Base-by-base conservation (phyloP, 306 rosid species). In the Astragalus membranaceus region DNA sequence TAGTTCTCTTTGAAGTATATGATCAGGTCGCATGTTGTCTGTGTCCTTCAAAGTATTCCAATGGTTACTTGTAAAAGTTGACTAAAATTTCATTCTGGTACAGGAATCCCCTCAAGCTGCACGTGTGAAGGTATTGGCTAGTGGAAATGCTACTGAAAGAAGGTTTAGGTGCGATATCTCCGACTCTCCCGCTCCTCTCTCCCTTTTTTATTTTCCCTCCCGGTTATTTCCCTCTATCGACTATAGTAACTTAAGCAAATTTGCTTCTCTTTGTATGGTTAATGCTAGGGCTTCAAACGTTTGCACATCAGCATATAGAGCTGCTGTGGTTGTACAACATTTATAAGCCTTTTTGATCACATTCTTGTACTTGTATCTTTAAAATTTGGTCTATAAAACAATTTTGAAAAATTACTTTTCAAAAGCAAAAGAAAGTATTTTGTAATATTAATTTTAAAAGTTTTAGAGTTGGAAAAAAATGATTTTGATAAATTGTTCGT, bases 91-190 rank as follows among this genome's bases (percentile, higher is more conserved):
- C 75, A 64, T 75, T 78, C 63, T 78, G 49, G 15, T 74, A 69
- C 76, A 94, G 99, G 99, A 91, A 67, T 94, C 99, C 75, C 99
- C 99, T 69, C 99, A 94, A 81, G 91, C 97, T 75, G 99, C 99
- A 69, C 85, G 99, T 78, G 99, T 94, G 26, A 94, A 94, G 81
- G 99, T 94, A 51, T 83, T 94, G 88, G 99, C 97, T 50, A 89
- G 95, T 72, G 99, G 99, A 56, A 94, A 91, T 82, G 94, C 99
- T 54, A 88, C 97, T 26, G 99, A 94, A 87, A 83, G 99, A 83
- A 85, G 99, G 82, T 94, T 91, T 86, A 94, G 99, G 99, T 87
- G 81, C 10, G 80, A 20, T 26, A 26, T 26, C 30, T 23, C 26
- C 26, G 26, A 23, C 26, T 32, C 53, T 59, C 63, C 30, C 10